These are phyloP conservation scores for Vitis riparia DNA, from an alignment of 164 flowering plant species.

Conservation along the genomic window DNA sequence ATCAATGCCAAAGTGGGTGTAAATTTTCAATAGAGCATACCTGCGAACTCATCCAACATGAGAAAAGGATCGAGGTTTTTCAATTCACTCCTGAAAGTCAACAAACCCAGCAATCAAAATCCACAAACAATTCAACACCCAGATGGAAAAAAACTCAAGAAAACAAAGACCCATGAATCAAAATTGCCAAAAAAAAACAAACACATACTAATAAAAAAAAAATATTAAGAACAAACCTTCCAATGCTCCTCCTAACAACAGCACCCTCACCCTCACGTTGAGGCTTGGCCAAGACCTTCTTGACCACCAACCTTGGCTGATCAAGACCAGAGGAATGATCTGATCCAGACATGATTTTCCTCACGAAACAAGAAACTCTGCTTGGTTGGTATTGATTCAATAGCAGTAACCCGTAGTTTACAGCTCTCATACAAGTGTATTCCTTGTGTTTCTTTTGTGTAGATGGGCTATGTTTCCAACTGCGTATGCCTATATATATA, in stretches of 20 bases:
- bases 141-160: conserved; percentile 11
- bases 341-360: conserved; percentile 42
- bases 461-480: neutral
- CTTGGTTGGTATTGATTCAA: neutral
- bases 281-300: conserved; percentile 50
- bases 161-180: neutral
- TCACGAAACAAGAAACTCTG: neutral
- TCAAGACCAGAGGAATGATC: conserved; percentile 21
- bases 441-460: neutral
- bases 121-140: neutral
- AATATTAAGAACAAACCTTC: conserved; percentile 37
- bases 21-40: conserved; percentile 23
- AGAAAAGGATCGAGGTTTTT: conserved; percentile 80
- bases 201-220: neutral
- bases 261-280: conserved; percentile 77
- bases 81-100: conserved; percentile 59
- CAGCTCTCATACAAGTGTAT: too few relatives aligned
- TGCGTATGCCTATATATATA: neutral
- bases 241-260: conserved; percentile 68
- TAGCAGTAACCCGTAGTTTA: too few relatives aligned
- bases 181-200: neutral
- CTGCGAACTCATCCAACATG: conserved; percentile 80
- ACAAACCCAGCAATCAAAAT: neutral
- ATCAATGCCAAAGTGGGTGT: neutral
- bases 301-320: conserved; percentile 50